Evolutionary conservation across 169 alveolate species (phyloP).

Genomic region (Cryptosporidium tyzzeri): DNA sequence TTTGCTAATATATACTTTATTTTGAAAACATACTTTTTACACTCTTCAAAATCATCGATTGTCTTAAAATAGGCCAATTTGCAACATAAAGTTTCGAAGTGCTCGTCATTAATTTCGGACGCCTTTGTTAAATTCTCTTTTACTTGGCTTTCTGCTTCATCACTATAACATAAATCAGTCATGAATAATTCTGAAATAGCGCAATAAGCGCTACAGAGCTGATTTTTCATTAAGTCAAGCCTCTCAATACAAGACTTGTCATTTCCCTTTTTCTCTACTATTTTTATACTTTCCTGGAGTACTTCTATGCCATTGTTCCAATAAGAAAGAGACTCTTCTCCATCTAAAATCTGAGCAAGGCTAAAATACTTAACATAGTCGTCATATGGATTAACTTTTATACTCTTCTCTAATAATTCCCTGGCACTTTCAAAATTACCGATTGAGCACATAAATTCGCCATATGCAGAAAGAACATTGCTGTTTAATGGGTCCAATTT

Average conservation of each 20-base stretch:
- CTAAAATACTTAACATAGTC: conserved; percentile 60
- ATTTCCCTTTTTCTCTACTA: not conserved
- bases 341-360: conserved; percentile 60
- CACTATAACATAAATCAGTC: conserved; percentile 75
- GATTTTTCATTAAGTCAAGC: conserved; percentile 15
- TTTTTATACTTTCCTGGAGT: conserved; percentile 10
- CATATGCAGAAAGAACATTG: conserved; percentile 39
- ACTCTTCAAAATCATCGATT: conserved; percentile 31
- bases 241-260: not conserved
- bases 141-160: conserved; percentile 58
- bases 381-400: conserved; percentile 26
- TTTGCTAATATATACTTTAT: conserved; percentile 20
- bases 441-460: conserved; percentile 40
- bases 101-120: not conserved
- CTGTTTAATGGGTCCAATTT: conserved; percentile 50
- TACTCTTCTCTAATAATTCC: conserved; percentile 35
- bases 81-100: conserved; percentile 70
- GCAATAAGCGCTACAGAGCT: conserved; percentile 68
- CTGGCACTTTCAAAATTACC: conserved; percentile 29
- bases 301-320: conserved; percentile 56
- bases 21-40: conserved; percentile 2
- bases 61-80: conserved; percentile 56
- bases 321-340: conserved; percentile 45
- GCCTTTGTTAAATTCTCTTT: conserved; percentile 20
- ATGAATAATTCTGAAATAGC: conserved; percentile 75